phyloP scores from a whole-genome alignment of 805 yeast genomes.

The Hanseniaspora osmophila region DNA sequence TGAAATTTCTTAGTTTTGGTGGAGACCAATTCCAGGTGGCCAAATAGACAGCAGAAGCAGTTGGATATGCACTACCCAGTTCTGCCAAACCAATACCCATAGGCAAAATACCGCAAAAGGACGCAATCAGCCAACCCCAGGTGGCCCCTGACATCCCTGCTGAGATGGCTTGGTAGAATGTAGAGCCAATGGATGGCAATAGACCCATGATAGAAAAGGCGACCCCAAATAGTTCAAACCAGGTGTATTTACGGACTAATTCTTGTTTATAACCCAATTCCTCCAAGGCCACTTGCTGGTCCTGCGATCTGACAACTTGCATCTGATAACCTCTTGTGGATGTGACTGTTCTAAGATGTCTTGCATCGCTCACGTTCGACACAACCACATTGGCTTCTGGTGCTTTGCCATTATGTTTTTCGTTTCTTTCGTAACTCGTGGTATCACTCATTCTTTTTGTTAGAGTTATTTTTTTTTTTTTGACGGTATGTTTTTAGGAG shows the following conservation, averaged over 20 bases:
- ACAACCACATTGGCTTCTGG: too few species aligned
- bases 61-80: slow-evolving; percentile 47
- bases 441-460: too few species aligned
- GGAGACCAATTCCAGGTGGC: slow-evolving; percentile 51
- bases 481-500: too few species aligned
- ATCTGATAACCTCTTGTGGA: slow-evolving; percentile 4
- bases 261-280: slow-evolving; percentile 66
- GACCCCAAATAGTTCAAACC: slow-evolving; percentile 54
- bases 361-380: too few species aligned
- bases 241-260: slow-evolving; percentile 45
- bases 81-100: slow-evolving; percentile 45
- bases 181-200: slow-evolving; percentile 42
- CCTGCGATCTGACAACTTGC: slow-evolving; percentile 3
- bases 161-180: slow-evolving; percentile 32
- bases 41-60: slow-evolving; percentile 52
- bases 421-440: background rate
- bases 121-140: slow-evolving; percentile 51
- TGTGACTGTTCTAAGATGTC: slow-evolving; percentile 1
- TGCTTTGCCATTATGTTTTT: background rate
- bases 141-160: slow-evolving; percentile 47
- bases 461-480: too few species aligned
- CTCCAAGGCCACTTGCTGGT: slow-evolving; percentile 12
- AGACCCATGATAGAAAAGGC: slow-evolving; percentile 61
- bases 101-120: slow-evolving; percentile 29
- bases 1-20: slow-evolving; percentile 27